Evolutionary conservation across 1,139 yeast species (phyloP).

Genomic region (Candida anutae): DNA sequence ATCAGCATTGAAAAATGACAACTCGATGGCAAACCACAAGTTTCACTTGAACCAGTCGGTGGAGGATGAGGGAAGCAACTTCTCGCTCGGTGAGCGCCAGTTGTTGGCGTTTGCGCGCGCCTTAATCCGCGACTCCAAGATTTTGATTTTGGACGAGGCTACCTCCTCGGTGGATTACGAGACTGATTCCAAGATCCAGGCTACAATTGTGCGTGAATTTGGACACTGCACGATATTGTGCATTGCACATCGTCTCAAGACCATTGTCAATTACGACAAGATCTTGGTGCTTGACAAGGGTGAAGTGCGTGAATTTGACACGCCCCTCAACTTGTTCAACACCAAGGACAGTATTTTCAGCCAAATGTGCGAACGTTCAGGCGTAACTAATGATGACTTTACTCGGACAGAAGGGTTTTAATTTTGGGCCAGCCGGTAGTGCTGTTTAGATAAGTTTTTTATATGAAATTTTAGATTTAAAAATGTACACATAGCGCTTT

Average conservation of each 20-base stretch:
- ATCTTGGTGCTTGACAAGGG: slow-evolving; percentile 64
- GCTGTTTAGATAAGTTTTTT: too few species aligned
- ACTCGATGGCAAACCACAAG: slow-evolving; percentile 34
- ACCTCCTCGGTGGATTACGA: slow-evolving; percentile 78
- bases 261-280: slow-evolving; percentile 58
- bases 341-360: slow-evolving; percentile 33
- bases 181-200: slow-evolving; percentile 65
- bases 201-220: slow-evolving; percentile 56
- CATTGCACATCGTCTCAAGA: slow-evolving; percentile 71
- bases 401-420: too few species aligned
- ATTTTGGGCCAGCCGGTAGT: too few species aligned
- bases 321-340: slow-evolving; percentile 39
- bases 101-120: slow-evolving; percentile 72
- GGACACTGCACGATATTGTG: slow-evolving; percentile 61
- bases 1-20: slow-evolving; percentile 12
- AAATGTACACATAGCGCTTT: too few species aligned
- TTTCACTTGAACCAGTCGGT: slow-evolving; percentile 59
- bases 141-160: slow-evolving; percentile 72
- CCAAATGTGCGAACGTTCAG: slow-evolving; percentile 33
- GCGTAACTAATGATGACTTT: slow-evolving; percentile 13
- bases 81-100: slow-evolving; percentile 74
- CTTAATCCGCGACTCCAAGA: slow-evolving; percentile 58
- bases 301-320: slow-evolving; percentile 50
- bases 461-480: too few species aligned
- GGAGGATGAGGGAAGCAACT: slow-evolving; percentile 68